Evolutionary conservation across 306 rosid genomes (phyloP).

Genomic region (Castanopsis chinensis): DNA sequence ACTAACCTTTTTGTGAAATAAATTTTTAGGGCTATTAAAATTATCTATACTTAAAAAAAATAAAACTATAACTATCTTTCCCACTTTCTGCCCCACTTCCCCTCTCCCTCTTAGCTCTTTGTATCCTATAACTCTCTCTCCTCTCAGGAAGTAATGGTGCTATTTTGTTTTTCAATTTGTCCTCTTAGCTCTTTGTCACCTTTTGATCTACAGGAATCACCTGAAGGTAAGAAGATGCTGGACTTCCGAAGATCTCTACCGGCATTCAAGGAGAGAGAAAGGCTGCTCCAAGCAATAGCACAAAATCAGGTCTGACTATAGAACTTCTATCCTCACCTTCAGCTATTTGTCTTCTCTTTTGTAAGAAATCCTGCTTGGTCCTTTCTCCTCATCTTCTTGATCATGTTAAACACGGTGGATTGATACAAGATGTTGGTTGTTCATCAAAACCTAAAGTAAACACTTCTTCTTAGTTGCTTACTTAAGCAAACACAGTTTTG

Average conservation of each 20-base stretch:
- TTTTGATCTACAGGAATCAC: constrained; percentile 45
- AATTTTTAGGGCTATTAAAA: no score
- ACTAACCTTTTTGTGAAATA: no score
- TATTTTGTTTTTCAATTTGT: not conserved
- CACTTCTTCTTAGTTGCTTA: no score
- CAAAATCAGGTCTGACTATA: constrained; percentile 44
- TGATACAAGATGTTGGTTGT: no score
- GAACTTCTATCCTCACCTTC: not conserved
- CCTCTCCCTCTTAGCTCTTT: no score
- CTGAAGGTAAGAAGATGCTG: constrained; percentile 54
- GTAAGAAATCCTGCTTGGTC: not conserved
- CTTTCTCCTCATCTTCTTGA: not conserved
- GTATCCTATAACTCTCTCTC: no score
- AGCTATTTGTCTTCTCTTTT: not conserved
- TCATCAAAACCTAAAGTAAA: no score
- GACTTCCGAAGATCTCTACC: constrained; percentile 53
- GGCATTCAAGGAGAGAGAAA: constrained; percentile 48
- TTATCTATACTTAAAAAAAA: no score
- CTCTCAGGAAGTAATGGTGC: not conserved
- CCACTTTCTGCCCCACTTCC: no score
- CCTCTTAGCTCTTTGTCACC: not conserved
- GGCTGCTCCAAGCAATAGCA: constrained; percentile 55
- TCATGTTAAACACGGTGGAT: no score
- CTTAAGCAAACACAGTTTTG: no score
- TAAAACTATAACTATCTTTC: no score